Evolutionary conservation across 805 yeast genomes (phyloP), one percentile per base, ranked within the genome.

Genomic region (Starmerella potacharoeniae): DNA sequence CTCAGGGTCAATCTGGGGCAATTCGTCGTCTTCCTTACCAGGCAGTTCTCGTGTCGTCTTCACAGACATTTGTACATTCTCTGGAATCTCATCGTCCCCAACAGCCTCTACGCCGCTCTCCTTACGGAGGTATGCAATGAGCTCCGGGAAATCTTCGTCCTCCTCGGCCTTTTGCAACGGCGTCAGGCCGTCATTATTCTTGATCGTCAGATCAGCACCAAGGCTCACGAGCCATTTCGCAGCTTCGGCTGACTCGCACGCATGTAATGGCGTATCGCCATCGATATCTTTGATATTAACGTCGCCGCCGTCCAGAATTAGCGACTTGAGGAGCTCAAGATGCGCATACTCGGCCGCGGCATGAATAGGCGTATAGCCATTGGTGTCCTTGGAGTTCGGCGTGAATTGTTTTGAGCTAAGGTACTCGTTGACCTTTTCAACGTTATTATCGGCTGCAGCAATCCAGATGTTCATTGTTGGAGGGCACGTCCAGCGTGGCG

Each of bases 321-420:
- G 73, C 59, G 76, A 78, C 55, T 71, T 68, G 40, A 93, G 71
- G 41, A 93, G 72, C 9, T 84, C 89, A 2, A 71, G 62, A 66
- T 91, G 90, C 8, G 91, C 91, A 68, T 93, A 93, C 1, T 97
- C 84, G 2, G 95, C 95, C 1, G 98, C 97, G 0, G 99, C 99
- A 68, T 93, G 99, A 11, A 93, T 77, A 6, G 98, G 95, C 0
- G 97, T 91, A 69, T 95, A 93, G 0, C 99, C 99, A 64, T 90
- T 87, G 0, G 86, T 85, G 68, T 93, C 99, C 59, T 83, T 80
- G 6, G 84, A 77, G 64, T 87, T 84, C 3, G 96, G 79, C 3
- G 82, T 75, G 59, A 72, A 74, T 6, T 71, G 64, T 0, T 83
- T 84, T 0, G 76, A 63, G 10, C 69, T 73, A 7, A 93, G 70